Percentiles rank a stretch among this genome's conserved stretches.
phyloP scores from a whole-genome alignment of 345 rosid genomes.

The Geranium brycei region DNA sequence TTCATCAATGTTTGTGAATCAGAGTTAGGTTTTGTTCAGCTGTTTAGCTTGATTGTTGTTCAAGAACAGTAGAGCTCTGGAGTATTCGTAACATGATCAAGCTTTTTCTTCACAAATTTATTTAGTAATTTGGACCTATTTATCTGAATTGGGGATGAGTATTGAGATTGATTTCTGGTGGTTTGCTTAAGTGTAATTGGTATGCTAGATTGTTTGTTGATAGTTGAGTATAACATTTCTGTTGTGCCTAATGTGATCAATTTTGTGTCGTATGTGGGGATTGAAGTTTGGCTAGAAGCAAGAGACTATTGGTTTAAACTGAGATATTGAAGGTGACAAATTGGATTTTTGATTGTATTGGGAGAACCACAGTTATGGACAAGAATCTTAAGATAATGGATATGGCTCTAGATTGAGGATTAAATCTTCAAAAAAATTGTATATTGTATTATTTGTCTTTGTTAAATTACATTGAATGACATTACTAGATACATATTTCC shows the following conservation, averaged over 20 bases:
- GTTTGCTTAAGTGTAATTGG: not conserved
- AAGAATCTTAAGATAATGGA: not conserved
- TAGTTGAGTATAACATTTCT: not conserved
- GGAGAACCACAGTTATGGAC: too few species aligned
- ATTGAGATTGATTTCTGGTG: not conserved
- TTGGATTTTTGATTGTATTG: too few species aligned
- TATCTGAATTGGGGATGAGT: not conserved
- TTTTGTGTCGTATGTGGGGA: too few species aligned
- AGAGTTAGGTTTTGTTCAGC: constrained; percentile 2
- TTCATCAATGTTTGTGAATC: too few species aligned
- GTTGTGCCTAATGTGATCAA: not conserved
- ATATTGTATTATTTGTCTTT: not conserved
- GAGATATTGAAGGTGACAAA: not conserved
- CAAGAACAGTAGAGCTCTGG: too few species aligned
- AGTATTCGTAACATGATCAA: too few species aligned
- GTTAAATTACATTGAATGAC: not conserved
- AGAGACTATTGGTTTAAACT: not conserved
- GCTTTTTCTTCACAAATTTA: too few species aligned
- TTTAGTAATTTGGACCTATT: too few species aligned
- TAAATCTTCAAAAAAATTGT: too few species aligned
- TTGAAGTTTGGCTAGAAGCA: too few species aligned
- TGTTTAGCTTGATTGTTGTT: too few species aligned
- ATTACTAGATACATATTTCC: not conserved
- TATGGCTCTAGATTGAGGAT: not conserved
- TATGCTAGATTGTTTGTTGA: not conserved